A percentile compares a stretch with the other conserved stretches of the same genome.
Evolutionary conservation across 2,329 filamentous ascomycete genomes (phyloP).

Genomic region (Colletotrichum abscissum): DNA sequence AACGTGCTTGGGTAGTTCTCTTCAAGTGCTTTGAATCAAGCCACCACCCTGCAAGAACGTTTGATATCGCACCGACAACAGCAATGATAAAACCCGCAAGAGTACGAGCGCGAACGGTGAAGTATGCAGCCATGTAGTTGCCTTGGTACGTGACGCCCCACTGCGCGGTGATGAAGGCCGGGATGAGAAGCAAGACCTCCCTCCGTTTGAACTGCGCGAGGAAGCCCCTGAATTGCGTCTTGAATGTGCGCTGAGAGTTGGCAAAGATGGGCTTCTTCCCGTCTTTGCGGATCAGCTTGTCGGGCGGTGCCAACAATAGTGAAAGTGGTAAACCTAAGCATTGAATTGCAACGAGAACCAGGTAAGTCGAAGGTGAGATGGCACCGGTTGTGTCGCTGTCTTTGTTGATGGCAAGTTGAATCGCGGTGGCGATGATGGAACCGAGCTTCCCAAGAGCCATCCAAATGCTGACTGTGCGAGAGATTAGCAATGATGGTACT

Average conservation of each 20-base stretch:
- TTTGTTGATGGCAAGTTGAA: constrained; percentile 61
- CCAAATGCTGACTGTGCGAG: constrained; percentile 54
- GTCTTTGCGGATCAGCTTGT: constrained; percentile 55
- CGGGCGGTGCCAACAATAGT: constrained; percentile 54
- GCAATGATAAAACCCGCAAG: constrained; percentile 48
- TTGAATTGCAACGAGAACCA: constrained; percentile 55
- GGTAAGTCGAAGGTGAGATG: constrained; percentile 54
- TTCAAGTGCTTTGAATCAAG: constrained; percentile 28
- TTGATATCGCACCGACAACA: constrained; percentile 46
- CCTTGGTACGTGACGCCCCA: constrained; percentile 37
- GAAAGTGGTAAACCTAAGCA: constrained; percentile 57
- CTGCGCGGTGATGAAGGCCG: constrained; percentile 35
- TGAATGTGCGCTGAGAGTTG: constrained; percentile 45
- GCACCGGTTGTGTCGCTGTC: constrained; percentile 53
- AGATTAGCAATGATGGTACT: not conserved
- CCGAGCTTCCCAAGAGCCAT: constrained; percentile 63
- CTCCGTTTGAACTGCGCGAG: constrained; percentile 16
- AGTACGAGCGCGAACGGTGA: constrained; percentile 31
- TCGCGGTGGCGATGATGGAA: constrained; percentile 62
- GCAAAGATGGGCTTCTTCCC: constrained; percentile 39
- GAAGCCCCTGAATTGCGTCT: constrained; percentile 17
- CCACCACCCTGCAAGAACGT: constrained; percentile 32
- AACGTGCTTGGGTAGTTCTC: constrained; percentile 26
- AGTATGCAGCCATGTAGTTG: constrained; percentile 37
- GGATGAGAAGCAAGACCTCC: constrained; percentile 33